These are phyloP conservation scores for Postia placenta DNA, from an alignment of 768 basidiomycete genomes.

Conservation along the genomic window DNA sequence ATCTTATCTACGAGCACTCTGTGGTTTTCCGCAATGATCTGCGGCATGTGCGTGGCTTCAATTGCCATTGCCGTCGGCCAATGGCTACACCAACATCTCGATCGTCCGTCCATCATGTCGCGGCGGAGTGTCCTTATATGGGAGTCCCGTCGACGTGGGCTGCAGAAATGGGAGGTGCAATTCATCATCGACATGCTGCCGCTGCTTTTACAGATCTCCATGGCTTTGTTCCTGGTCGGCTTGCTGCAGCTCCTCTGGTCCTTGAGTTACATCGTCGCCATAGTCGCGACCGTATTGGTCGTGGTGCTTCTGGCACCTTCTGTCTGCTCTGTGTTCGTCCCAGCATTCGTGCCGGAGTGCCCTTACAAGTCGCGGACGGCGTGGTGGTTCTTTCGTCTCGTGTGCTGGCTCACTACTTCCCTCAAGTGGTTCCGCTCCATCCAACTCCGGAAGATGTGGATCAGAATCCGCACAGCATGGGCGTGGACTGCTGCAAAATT, in stretches of 20 bases:
- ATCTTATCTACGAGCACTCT: slow-evolving; percentile 15
- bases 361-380: slow-evolving; percentile 12
- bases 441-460: no score
- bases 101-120: slow-evolving; percentile 14
- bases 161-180: slow-evolving; percentile 14
- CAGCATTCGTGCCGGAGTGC: slow-evolving; percentile 6
- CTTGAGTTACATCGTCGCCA: slow-evolving; percentile 11
- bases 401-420: background rate
- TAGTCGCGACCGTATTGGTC: slow-evolving; percentile 4
- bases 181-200: slow-evolving; percentile 11
- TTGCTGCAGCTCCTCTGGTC: slow-evolving; percentile 17
- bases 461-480: no score
- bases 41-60: slow-evolving; percentile 19
- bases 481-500: no score
- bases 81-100: slow-evolving; percentile 17
- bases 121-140: slow-evolving; percentile 17
- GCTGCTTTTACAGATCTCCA: slow-evolving; percentile 11
- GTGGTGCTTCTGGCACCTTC: slow-evolving; percentile 1
- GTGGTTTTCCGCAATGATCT: slow-evolving; percentile 19
- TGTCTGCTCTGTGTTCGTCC: slow-evolving; percentile 3
- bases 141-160: slow-evolving; percentile 18
- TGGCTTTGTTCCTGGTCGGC: slow-evolving; percentile 16
- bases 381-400: slow-evolving; percentile 7
- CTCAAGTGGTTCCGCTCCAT: no score
- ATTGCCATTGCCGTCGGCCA: slow-evolving; percentile 21